Evolutionary conservation across 371 early-diverging fungal species (phyloP), one percentile per base, ranked within the genome.

Genomic region (Zopfochytrium polystomum): DNA sequence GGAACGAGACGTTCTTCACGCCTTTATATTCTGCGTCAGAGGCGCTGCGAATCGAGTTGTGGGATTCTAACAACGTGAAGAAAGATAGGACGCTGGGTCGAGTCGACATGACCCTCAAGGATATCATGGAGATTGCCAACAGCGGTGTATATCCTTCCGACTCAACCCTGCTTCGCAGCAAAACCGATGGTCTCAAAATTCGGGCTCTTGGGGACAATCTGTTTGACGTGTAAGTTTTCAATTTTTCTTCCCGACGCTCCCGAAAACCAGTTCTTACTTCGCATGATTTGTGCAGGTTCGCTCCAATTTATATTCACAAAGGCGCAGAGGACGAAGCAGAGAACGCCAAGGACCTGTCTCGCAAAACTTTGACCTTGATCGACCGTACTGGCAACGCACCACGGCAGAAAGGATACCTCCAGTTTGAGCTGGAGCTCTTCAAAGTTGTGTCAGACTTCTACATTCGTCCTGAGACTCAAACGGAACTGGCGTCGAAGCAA

Each of bases 1-100:
- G 76, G 76, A 75, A 75, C 63, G 81, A 81, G 64, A 67, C 66
- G 29, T 79, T 76, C 49, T 74, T 68, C 32, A 65, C 63, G 4
- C 65, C 74, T 23, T 30, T 57, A 26, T 72, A 65, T 45, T 66
- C 72, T 29, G 9, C 47, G n/a, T 53, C 60, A 31, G 75, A 79
- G 33, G 6, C 31, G 7, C 2, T 81, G n/a, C 43, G 23, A 5
- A 46, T 76, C 22, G 72, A 71, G 43, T 22, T 76, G 0, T 78
- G 48, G 46, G 69, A 72, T 42, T 72, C 38, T 64, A 76, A 73
- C 61, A 62, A 68, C 34, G 38, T 73, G 38, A 54, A 57, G 45
- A 72, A 70, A 54, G 71, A 74, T 46, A 59, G 65, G 43, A 55
- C 56, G 0, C 42, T 77, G 55, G 73, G 77, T 6, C 60, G 52